Evolutionary conservation across 306 rosid species (phyloP).

Genomic region (Pueraria montana): DNA sequence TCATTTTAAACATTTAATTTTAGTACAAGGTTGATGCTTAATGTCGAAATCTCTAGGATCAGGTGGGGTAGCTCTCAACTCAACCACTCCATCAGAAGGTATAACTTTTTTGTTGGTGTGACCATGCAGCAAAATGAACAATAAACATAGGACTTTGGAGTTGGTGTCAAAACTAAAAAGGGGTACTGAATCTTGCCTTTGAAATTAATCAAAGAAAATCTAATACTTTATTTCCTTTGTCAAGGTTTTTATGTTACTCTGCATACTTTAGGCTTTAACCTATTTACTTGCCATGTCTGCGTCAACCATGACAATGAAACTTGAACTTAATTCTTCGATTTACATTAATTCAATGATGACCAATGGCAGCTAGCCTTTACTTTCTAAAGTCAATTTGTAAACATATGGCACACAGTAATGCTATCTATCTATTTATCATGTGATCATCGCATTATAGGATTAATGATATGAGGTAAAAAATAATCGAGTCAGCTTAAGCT

Average conservation of each 20-base stretch:
- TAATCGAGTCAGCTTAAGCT: not conserved
- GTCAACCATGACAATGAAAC: not conserved
- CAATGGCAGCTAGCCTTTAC: not conserved
- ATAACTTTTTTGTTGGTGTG: too few relatives aligned
- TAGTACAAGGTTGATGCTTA: too few relatives aligned
- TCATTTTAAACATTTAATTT: too few relatives aligned
- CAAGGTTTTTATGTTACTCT: not conserved
- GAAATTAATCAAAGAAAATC: not conserved
- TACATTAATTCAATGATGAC: not conserved
- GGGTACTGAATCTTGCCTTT: not conserved
- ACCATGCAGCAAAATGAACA: not conserved
- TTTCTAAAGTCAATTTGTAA: too few relatives aligned
- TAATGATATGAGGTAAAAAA: not conserved
- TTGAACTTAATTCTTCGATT: not conserved
- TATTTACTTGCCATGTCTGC: not conserved
- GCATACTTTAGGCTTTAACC: not conserved
- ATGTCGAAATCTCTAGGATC: too few relatives aligned
- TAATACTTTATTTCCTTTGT: conserved; percentile 1
- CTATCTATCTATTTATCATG: not conserved
- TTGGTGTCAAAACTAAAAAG: not conserved
- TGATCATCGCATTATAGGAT: not conserved
- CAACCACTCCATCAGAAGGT: not conserved
- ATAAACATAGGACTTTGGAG: not conserved
- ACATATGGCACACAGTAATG: not conserved
- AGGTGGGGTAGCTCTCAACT: not conserved